Base-by-base conservation (phyloP, 306 rosid genomes). In the Glycine tomentella region DNA sequence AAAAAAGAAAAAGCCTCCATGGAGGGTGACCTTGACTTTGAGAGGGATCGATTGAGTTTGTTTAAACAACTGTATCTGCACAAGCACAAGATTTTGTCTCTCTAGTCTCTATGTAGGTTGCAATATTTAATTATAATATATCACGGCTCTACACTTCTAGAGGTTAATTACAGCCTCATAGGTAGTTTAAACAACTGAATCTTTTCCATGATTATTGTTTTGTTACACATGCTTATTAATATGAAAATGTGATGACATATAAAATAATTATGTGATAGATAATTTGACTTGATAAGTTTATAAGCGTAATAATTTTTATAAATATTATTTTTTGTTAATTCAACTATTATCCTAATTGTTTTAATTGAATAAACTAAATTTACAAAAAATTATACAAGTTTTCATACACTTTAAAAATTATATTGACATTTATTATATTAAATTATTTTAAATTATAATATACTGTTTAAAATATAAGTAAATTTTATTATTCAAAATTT, bases 21-120 rank as follows among this genome's bases (percentile, higher is more conserved):
- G 81, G 66, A 79, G 62, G 84, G 87, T 67, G n/a, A 76, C 75
- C 52, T 65, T 15, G 8, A 40, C 72, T 34, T 72, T 48, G 16
- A 74, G 44, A 25, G 31, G 8, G 66, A n/a, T 46, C 51, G 51
- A 46, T 79, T 57, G 11, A 45, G 84, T 76, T 80, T 79, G 52
- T 67, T 67, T 49, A 5, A 69, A 64, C 76, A 77, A 57, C 11
- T 72, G 33, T 20, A 57, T 73, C 83, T 70, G 1, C 79, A 16
- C 75, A 9, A 68, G 4, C 81, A 13, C 75, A 12, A 61, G 0
- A 77, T 66, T 77, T 73, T 42, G 46, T 81, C 55, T 77, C 48
- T 31, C 48, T 36, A 36, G 31, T 25, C 31, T 36, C 4, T 48
- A 64, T 33, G 4, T 63, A 15, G 12, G 14, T 50, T 38, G 9